Base-by-base conservation (phyloP, 176 grass and related monocot genomes). In the Carex scoparia region DNA sequence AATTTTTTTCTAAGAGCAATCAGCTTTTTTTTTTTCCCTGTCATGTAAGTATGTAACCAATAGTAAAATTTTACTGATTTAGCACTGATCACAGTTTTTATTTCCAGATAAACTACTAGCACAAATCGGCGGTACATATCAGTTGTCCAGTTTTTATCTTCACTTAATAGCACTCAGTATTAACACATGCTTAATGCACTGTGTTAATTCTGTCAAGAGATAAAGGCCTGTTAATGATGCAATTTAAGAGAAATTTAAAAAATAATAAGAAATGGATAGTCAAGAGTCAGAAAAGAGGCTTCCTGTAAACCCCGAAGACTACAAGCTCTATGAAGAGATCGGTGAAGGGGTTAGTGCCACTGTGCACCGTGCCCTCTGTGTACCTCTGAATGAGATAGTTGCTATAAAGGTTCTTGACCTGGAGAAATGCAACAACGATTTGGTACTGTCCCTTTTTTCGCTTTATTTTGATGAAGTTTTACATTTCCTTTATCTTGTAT, bases 321-420 rank as follows among this genome's bases (percentile, higher is more conserved):
- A 98, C 65, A 94, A 99, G 56, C 88, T 99, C 59, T 94, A 84
- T 85, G 96, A 99, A 70, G 96, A 95, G 91, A 84, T 99, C 80
- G 95, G 95, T 86, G 95, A 95, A 84, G 95, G 95, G 75, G 95
- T 95, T 82, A 98, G 95, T 90, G 95, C 95, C 32, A 94, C 91
- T 77, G 96, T 95, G 44, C 94, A 87, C 81, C 89, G 91, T 79
- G 93, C 96, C 71, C 87, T 94, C 33, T 99, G 96, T 59, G 51
- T 99, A 71, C 90, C 96, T 37, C 84, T 92, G 81, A 88, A 99
- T 88, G 62, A 86, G 84, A 87, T 89, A 80, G 96, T 99, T 88
- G 96, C 90, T 54, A 95, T 99, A 61, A 99, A 99, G 87, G 91
- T 95, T 88, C 93, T 99, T 85, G 91, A 99, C 79, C 90, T 99